Base-by-base conservation (phyloP, 352 stramenopile species). In the Phytophthora foliorum region DNA sequence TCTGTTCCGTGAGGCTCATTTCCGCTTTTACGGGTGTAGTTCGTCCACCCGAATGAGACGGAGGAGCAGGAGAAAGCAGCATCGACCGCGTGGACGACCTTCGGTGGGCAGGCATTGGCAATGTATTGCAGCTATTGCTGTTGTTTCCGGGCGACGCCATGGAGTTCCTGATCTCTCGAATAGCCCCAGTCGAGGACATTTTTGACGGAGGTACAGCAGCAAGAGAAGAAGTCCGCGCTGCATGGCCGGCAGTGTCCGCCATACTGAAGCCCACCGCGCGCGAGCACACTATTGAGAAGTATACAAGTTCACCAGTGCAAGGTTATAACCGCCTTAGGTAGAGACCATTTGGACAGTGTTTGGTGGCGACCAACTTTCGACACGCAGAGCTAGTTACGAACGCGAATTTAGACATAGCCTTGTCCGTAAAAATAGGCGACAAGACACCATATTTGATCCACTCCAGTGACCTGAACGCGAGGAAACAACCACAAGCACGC, bases 1-100 rank as follows among this genome's bases (percentile, higher is more conserved):
- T 90, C 31, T 93, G 84, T 64, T 93, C 84, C 7, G 81, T 89
- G 38, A 86, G 52, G 41, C 75, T 89, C 84, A 93, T 91, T 67
- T 86, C 79, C 8, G 57, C 32, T 42, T 63, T 74, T 22, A 81
- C 38, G 0, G 78, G 80, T 4, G 57, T 71, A 5, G 60, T 76
- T 16, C 69, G 48, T 6, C 64, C 59, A 29, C 61, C 41, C 1
- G 48, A 66, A 6, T 36, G 58, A 49, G 68, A 69, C 4, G 60
- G 62, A 53, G 67, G 67, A 6, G 29, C 34, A 10, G 67, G 74
- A 0, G 59, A 52, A 8, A 72, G 53, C n/a, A 78, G 32, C 65
- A 82, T 73, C 10, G 67, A 75, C 16, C 66, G 67, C 17, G 76
- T 77, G 22, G 78, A 77, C 25, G 57, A 65, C 42, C 34, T 41